phyloP scores from a whole-genome alignment of 2,329 filamentous ascomycete genomes.

The Penicillium polonicum region DNA sequence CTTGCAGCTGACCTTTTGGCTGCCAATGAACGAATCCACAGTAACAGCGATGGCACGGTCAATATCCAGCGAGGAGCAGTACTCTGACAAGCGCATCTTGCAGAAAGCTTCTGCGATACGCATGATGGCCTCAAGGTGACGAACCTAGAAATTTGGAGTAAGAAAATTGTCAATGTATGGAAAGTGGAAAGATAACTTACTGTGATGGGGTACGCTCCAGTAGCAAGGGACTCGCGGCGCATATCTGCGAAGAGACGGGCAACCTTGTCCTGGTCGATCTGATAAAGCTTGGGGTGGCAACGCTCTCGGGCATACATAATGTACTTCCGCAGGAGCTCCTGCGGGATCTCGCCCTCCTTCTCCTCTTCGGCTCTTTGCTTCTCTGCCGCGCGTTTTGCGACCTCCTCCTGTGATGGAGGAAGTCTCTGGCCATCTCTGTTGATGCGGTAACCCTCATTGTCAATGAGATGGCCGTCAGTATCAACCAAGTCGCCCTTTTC shows the following conservation, averaged over 20 bases:
- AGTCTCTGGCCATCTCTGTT: conserved; percentile 45
- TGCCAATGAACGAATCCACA: conserved; percentile 91
- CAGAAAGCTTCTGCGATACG: conserved; percentile 92
- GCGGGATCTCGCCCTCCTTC: conserved; percentile 73
- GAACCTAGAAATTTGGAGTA: conserved; percentile 60
- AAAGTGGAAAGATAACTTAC: conserved; percentile 55
- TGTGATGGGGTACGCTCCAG: conserved; percentile 95
- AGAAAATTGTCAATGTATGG: neutral
- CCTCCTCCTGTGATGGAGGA: conserved; percentile 47
- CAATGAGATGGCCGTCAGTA: conserved; percentile 55
- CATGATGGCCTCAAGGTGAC: conserved; percentile 96
- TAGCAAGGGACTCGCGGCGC: conserved; percentile 86
- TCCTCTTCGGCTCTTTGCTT: conserved; percentile 50
- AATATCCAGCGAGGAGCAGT: conserved; percentile 85
- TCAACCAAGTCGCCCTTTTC: conserved; percentile 46
- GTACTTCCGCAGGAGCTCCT: conserved; percentile 90
- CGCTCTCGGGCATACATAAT: conserved; percentile 92
- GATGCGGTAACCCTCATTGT: conserved; percentile 57
- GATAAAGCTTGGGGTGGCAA: conserved; percentile 87
- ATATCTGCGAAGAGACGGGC: conserved; percentile 93
- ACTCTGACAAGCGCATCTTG: conserved; percentile 97
- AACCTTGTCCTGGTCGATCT: conserved; percentile 97
- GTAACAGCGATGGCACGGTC: conserved; percentile 96
- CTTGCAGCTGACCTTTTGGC: conserved; percentile 96
- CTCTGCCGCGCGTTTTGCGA: conserved; percentile 38